Conservation (phyloP, 2,329 filamentous ascomycete species). For the Trichoderma sp. region DNA sequence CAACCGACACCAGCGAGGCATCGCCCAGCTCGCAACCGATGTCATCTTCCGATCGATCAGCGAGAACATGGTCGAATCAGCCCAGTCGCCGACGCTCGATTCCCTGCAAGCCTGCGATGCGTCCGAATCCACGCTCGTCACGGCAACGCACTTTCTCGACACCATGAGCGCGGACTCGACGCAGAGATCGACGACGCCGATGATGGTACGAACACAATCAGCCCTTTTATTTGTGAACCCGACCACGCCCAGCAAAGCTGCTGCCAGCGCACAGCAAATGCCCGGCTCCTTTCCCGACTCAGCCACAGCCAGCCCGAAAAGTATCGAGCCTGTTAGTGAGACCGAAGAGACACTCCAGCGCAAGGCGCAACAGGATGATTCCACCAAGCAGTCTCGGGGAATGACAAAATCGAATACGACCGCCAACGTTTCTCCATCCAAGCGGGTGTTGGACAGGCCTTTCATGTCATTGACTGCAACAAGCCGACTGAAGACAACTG, state of each 20-base stretch:
- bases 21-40: slow-evolving; percentile 90
- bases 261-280: slow-evolving; percentile 25
- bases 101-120: slow-evolving; percentile 76
- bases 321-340: slow-evolving; percentile 48
- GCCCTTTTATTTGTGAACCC: slow-evolving; percentile 38
- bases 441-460: slow-evolving; percentile 36
- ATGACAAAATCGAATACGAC: slow-evolving; percentile 30
- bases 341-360: slow-evolving; percentile 31
- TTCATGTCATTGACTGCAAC: slow-evolving; percentile 51
- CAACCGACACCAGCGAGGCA: slow-evolving; percentile 78
- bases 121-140: slow-evolving; percentile 76
- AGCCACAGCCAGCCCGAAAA: slow-evolving; percentile 41
- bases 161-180: slow-evolving; percentile 68
- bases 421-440: slow-evolving; percentile 35
- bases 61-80: slow-evolving; percentile 66
- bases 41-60: slow-evolving; percentile 82
- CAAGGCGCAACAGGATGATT: slow-evolving; percentile 37
- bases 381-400: slow-evolving; percentile 29
- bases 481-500: slow-evolving; percentile 47
- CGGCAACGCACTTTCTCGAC: slow-evolving; percentile 77
- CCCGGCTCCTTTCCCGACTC: slow-evolving; percentile 38
- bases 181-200: slow-evolving; percentile 66
- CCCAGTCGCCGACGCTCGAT: slow-evolving; percentile 64
- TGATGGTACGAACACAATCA: slow-evolving; percentile 60
- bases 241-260: slow-evolving; percentile 23